These are phyloP conservation scores for Xylaria sp. DNA, from an alignment of 2,329 filamentous ascomycete species.

Conservation along the genomic window DNA sequence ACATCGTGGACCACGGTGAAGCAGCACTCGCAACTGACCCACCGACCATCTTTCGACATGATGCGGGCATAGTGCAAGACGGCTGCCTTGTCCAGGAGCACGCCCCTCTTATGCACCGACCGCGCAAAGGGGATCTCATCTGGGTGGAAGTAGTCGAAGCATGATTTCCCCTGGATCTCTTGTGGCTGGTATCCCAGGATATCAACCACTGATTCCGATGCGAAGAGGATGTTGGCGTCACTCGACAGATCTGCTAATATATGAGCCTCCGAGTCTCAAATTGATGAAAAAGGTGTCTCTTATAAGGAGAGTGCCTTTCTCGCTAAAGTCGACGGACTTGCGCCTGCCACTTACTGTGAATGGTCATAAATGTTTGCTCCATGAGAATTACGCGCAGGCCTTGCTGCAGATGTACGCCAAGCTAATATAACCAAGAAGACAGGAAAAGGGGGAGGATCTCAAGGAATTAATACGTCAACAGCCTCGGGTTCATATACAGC, in stretches of 20 bases:
- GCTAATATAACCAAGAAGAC: constrained; percentile 21
- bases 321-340: not conserved
- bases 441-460: constrained; percentile 12
- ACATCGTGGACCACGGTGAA: constrained; percentile 88
- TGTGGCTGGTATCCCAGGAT: constrained; percentile 65
- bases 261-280: constrained; percentile 19
- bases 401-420: constrained; percentile 21
- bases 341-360: constrained; percentile 61
- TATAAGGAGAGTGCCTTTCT: not conserved
- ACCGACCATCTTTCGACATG: constrained; percentile 61
- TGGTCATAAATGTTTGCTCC: constrained; percentile 88
- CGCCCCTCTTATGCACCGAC: constrained; percentile 64
- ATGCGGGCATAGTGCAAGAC: constrained; percentile 76
- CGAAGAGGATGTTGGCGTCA: constrained; percentile 76
- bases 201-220: constrained; percentile 75
- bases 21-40: constrained; percentile 79
- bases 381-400: constrained; percentile 40
- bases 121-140: constrained; percentile 73
- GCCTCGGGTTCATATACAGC: constrained; percentile 15
- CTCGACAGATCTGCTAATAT: constrained; percentile 57
- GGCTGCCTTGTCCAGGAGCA: constrained; percentile 77
- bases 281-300: no score
- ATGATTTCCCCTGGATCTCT: constrained; percentile 69
- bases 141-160: constrained; percentile 82
- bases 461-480: constrained; percentile 22